Conservation (phyloP, 495 filamentous ascomycete genomes). For the Cercophora scortea region DNA sequence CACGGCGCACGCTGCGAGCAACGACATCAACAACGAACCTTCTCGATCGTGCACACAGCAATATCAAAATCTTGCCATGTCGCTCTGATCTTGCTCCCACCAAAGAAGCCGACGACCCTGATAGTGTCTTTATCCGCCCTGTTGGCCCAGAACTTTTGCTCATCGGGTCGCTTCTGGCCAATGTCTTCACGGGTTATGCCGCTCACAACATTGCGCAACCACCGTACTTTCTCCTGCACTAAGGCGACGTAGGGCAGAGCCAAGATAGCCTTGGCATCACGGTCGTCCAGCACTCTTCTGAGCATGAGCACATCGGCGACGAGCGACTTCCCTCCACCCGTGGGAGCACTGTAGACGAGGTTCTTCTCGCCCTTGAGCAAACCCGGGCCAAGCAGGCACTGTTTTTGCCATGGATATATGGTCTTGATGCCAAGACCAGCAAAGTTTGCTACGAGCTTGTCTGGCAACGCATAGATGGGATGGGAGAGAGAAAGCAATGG, state of each 20-base stretch:
- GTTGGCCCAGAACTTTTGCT: slow-evolving; percentile 30
- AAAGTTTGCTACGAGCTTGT: slow-evolving; percentile 56
- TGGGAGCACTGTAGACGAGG: slow-evolving; percentile 78
- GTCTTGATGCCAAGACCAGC: slow-evolving; percentile 52
- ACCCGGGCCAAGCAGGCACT: slow-evolving; percentile 62
- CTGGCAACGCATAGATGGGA: slow-evolving; percentile 56
- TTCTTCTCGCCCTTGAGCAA: slow-evolving; percentile 59
- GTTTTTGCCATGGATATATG: slow-evolving; percentile 82
- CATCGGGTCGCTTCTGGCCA: slow-evolving; percentile 10
- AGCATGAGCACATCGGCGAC: slow-evolving; percentile 71
- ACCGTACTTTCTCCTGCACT: slow-evolving; percentile 75
- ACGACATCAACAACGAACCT: slow-evolving; percentile 40
- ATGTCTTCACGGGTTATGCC: slow-evolving; percentile 44
- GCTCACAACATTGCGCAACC: slow-evolving; percentile 62
- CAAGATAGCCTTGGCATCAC: slow-evolving; percentile 61
- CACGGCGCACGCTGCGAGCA: not conserved
- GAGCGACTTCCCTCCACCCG: slow-evolving; percentile 74
- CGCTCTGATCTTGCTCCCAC: slow-evolving; percentile 56
- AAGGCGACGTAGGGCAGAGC: slow-evolving; percentile 79
- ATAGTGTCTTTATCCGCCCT: slow-evolving; percentile 42
- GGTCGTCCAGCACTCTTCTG: slow-evolving; percentile 59
- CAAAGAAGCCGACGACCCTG: slow-evolving; percentile 66
- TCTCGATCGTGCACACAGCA: slow-evolving; percentile 77
- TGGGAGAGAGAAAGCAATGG: slow-evolving; percentile 57
- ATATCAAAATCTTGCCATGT: slow-evolving; percentile 74